These are phyloP conservation scores for Phytopythium boreale DNA, from an alignment of 352 stramenopile species.

Conservation along the genomic window DNA sequence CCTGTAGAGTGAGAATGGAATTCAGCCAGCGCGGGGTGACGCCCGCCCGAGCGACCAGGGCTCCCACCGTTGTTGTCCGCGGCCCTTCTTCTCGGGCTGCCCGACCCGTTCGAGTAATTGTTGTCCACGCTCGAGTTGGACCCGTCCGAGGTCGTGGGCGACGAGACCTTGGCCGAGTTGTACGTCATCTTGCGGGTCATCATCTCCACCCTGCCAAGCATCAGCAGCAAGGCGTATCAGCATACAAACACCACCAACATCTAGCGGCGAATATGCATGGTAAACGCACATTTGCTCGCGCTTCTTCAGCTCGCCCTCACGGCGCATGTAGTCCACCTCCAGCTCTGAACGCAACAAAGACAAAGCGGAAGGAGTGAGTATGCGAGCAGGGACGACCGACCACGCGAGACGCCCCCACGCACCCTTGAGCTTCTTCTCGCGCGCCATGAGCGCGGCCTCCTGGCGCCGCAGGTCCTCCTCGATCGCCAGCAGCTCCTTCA, in stretches of 20 bases:
- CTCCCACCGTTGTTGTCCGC: slow-evolving; percentile 48
- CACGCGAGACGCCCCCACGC: background rate
- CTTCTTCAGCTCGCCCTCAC: slow-evolving; percentile 83
- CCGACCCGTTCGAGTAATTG: slow-evolving; percentile 47
- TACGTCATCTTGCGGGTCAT: slow-evolving; percentile 75
- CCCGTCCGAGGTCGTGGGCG: slow-evolving; percentile 71
- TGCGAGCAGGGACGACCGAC: no score
- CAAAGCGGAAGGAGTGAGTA: background rate
- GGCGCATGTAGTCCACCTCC: slow-evolving; percentile 73
- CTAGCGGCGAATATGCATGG: no score
- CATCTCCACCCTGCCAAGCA: slow-evolving; percentile 54
- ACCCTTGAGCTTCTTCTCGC: slow-evolving; percentile 87
- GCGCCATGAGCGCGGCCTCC: slow-evolving; percentile 76
- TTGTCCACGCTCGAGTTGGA: slow-evolving; percentile 79
- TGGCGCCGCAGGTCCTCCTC: slow-evolving; percentile 85
- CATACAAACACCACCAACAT: no score
- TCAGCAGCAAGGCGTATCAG: background rate
- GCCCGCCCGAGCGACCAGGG: slow-evolving; percentile 23
- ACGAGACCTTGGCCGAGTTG: slow-evolving; percentile 55
- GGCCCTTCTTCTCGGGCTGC: slow-evolving; percentile 24
- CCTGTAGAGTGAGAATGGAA: slow-evolving; percentile 42
- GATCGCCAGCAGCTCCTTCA: slow-evolving; percentile 85
- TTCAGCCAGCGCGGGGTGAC: slow-evolving; percentile 26
- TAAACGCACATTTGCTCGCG: slow-evolving; percentile 64
- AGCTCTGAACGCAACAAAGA: slow-evolving; percentile 36